Conservation (phyloP, 2,329 filamentous ascomycete species). For the Drechslerella stenobrocha region DNA sequence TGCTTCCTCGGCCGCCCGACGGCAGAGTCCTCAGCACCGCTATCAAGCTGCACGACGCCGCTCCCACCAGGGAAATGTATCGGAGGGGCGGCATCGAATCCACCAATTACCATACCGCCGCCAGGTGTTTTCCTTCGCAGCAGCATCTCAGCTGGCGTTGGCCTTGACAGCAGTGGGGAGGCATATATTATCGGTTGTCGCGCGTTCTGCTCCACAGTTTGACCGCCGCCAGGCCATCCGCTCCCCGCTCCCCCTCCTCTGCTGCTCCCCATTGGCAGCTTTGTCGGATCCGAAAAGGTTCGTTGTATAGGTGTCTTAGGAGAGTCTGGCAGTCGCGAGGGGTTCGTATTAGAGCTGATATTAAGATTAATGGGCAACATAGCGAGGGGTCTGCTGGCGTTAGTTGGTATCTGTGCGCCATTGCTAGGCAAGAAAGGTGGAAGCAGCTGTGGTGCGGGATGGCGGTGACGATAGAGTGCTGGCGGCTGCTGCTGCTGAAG, state of each 20-base stretch:
- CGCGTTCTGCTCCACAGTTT: not conserved
- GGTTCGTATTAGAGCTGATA: constrained; percentile 17
- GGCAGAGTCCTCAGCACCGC: constrained; percentile 6
- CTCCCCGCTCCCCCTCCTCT: not conserved
- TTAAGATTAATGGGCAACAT: constrained; percentile 22
- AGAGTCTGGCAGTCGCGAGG: constrained; percentile 21
- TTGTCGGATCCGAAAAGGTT: constrained; percentile 41
- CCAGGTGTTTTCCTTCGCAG: constrained; percentile 45
- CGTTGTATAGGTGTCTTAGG: constrained; percentile 47
- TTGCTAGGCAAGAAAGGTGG: constrained; percentile 35
- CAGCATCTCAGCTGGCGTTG: constrained; percentile 42
- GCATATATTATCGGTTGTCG: constrained; percentile 43
- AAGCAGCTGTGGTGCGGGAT: constrained; percentile 40
- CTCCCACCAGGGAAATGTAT: constrained; percentile 37
- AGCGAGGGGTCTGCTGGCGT: constrained; percentile 20
- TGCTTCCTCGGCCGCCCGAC: constrained; percentile 46
- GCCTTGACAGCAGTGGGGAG: constrained; percentile 36
- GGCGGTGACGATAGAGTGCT: constrained; percentile 41
- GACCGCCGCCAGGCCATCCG: constrained; percentile 4
- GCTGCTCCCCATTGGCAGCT: constrained; percentile 25
- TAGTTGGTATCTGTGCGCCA: constrained; percentile 33
- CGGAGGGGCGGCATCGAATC: constrained; percentile 43
- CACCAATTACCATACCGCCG: constrained; percentile 43
- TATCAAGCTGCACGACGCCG: constrained; percentile 33
- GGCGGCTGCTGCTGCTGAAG: constrained; percentile 47